A percentile compares a stretch with the other conserved stretches of the same genome.
These are phyloP conservation scores for Boletus sp. DNA, from an alignment of 1,284 basidiomycete species.

Conservation along the genomic window DNA sequence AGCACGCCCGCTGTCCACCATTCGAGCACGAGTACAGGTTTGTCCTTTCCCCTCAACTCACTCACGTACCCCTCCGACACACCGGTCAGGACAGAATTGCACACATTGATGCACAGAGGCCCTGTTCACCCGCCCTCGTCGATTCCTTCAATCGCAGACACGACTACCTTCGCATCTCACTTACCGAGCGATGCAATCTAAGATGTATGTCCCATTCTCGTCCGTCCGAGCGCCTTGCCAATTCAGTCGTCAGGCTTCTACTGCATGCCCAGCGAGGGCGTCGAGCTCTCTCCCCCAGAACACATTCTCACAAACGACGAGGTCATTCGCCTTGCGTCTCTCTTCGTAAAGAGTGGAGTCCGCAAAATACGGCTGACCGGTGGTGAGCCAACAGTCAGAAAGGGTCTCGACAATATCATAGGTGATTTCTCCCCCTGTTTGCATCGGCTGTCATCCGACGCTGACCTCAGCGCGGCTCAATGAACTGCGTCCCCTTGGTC, in stretches of 20 bases:
- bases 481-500: slow-evolving; percentile 52
- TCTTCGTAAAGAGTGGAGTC: slow-evolving; percentile 82
- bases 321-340: slow-evolving; percentile 64
- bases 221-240: background rate
- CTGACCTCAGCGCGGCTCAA: slow-evolving; percentile 48
- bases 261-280: slow-evolving; percentile 84
- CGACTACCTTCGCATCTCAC: slow-evolving; percentile 80
- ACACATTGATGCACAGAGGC: slow-evolving; percentile 44
- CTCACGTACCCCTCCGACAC: background rate
- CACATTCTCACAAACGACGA: slow-evolving; percentile 76
- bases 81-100: slow-evolving; percentile 41
- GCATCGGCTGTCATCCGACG: slow-evolving; percentile 15
- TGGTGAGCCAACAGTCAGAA: slow-evolving; percentile 83
- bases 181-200: slow-evolving; percentile 85
- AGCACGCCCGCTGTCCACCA: slow-evolving; percentile 18
- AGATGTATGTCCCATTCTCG: slow-evolving; percentile 53
- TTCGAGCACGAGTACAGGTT: slow-evolving; percentile 24
- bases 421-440: slow-evolving; percentile 34
- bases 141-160: slow-evolving; percentile 70
- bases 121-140: slow-evolving; percentile 52
- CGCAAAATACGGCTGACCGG: slow-evolving; percentile 86
- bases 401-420: slow-evolving; percentile 72
- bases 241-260: slow-evolving; percentile 62
- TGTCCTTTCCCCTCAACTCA: background rate
- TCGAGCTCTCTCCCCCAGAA: slow-evolving; percentile 67